Percentiles rank a stretch among this genome's conserved stretches.
These are phyloP conservation scores for Setomelanomma holmii DNA, from an alignment of 2,329 filamentous ascomycete species.

Conservation along the genomic window DNA sequence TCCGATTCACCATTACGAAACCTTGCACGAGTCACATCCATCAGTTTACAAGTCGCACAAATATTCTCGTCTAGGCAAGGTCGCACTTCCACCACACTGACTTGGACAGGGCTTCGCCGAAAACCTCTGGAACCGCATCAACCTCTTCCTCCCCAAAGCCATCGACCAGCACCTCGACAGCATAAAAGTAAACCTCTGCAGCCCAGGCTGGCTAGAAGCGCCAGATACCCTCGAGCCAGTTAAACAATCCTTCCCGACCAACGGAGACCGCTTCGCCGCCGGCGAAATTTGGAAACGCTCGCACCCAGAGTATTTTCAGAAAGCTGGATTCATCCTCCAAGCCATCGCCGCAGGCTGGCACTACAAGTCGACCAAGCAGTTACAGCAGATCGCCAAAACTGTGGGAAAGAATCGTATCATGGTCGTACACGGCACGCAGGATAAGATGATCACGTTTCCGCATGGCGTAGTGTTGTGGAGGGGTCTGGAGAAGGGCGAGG, in stretches of 20 bases:
- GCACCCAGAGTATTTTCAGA: slow-evolving; percentile 66
- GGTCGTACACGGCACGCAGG: slow-evolving; percentile 76
- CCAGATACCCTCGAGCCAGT: slow-evolving; percentile 62
- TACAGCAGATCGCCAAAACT: slow-evolving; percentile 69
- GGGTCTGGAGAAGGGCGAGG: slow-evolving; percentile 65
- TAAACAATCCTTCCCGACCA: slow-evolving; percentile 68
- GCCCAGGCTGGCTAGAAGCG: slow-evolving; percentile 65
- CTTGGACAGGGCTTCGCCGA: slow-evolving; percentile 57
- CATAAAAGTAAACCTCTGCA: slow-evolving; percentile 72
- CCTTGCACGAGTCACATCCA: too few species aligned
- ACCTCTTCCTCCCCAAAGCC: slow-evolving; percentile 71
- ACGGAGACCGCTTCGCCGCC: slow-evolving; percentile 83
- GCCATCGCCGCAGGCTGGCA: slow-evolving; percentile 82
- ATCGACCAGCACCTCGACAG: slow-evolving; percentile 71
- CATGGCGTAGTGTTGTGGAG: slow-evolving; percentile 74
- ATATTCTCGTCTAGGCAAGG: too few species aligned
- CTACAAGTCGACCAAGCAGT: slow-evolving; percentile 71
- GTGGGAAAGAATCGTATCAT: slow-evolving; percentile 78
- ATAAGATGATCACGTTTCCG: slow-evolving; percentile 77
- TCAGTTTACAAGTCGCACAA: too few species aligned
- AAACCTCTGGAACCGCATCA: slow-evolving; percentile 67
- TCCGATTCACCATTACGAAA: too few species aligned
- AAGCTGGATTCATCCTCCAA: slow-evolving; percentile 76
- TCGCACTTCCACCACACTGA: too few species aligned
- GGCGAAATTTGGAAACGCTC: slow-evolving; percentile 77